Percentiles rank a stretch among this genome's conserved stretches.
Evolutionary conservation across 1,284 basidiomycete species (phyloP).

Genomic region (Cutaneotrichosporon spelunceum): DNA sequence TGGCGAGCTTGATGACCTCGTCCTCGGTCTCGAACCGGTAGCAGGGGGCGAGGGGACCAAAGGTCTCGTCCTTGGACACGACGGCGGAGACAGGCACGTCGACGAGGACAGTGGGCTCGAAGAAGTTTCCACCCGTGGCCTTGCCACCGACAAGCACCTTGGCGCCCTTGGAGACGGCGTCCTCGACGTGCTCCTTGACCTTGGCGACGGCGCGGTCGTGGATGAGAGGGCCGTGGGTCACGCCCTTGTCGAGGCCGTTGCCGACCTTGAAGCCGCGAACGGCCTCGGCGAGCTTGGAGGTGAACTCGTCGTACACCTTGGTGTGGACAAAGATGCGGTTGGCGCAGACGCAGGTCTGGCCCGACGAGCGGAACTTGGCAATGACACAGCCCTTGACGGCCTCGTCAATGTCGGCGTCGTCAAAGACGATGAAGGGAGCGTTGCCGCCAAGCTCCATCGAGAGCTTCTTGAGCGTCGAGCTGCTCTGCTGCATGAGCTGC

Average conservation of each 20-base stretch:
- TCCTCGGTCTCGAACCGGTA: constrained; percentile 87
- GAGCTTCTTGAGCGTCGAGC: constrained; percentile 86
- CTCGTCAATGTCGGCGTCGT: constrained; percentile 88
- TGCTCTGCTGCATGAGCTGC: constrained; percentile 75
- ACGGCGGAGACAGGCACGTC: constrained; percentile 67
- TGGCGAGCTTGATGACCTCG: constrained; percentile 82
- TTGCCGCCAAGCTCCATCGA: constrained; percentile 64
- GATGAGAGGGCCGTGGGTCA: constrained; percentile 92
- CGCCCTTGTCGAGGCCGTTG: constrained; percentile 74
- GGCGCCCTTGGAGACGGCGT: constrained; percentile 79
- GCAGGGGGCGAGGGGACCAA: constrained; percentile 65
- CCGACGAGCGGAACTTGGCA: constrained; percentile 90
- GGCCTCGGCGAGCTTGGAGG: constrained; percentile 42
- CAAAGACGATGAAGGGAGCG: constrained; percentile 66
- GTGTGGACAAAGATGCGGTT: constrained; percentile 50
- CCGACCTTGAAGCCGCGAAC: constrained; percentile 90
- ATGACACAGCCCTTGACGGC: constrained; percentile 84
- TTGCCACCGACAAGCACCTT: constrained; percentile 84
- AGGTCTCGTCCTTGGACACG: constrained; percentile 73
- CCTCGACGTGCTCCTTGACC: constrained; percentile 80
- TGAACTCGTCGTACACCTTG: constrained; percentile 50
- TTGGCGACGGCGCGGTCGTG: constrained; percentile 82
- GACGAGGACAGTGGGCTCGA: constrained; percentile 78
- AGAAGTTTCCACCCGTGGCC: constrained; percentile 63
- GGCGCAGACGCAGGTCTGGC: constrained; percentile 67